These are phyloP conservation scores for Thymus mandschuricus DNA, from an alignment of 257 asterid species.

Conservation along the genomic window DNA sequence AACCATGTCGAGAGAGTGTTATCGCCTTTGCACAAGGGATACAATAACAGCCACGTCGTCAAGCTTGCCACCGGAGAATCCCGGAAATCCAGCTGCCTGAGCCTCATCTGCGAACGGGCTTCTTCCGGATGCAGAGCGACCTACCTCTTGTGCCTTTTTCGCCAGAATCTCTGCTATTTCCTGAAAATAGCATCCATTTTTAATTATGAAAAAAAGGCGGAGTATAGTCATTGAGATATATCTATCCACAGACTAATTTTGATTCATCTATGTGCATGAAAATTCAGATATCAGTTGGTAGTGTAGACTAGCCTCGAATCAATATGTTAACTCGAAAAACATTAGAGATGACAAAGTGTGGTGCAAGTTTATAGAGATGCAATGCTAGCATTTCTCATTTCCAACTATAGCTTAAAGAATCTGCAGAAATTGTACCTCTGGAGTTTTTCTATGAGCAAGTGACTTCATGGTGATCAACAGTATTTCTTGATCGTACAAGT, in stretches of 20 bases:
- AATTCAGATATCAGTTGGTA: no score
- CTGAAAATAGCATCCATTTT: conserved; percentile 33
- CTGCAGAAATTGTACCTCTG: conserved; percentile 49
- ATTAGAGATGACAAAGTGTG: no score
- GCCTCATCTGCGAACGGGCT: conserved; percentile 86
- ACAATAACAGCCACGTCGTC: conserved; percentile 84
- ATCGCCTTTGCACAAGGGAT: conserved; percentile 55
- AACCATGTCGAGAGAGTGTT: conserved; percentile 1
- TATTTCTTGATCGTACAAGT: conserved; percentile 74
- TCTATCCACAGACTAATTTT: no score
- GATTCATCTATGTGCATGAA: no score
- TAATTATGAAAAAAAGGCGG: no score
- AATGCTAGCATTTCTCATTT: no score
- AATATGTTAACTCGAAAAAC: no score
- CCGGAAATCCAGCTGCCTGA: conserved; percentile 69
- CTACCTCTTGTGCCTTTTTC: conserved; percentile 63
- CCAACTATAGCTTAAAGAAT: no score
- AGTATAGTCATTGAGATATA: no score
- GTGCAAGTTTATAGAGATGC: no score
- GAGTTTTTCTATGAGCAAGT: conserved; percentile 50
- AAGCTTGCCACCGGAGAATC: conserved; percentile 73
- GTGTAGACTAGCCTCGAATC: no score
- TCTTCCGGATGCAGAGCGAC: conserved; percentile 51
- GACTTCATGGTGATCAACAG: conserved; percentile 51
- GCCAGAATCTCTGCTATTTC: conserved; percentile 76